phyloP scores from a whole-genome alignment of 345 rosid species.

The Boechera stricta region DNA sequence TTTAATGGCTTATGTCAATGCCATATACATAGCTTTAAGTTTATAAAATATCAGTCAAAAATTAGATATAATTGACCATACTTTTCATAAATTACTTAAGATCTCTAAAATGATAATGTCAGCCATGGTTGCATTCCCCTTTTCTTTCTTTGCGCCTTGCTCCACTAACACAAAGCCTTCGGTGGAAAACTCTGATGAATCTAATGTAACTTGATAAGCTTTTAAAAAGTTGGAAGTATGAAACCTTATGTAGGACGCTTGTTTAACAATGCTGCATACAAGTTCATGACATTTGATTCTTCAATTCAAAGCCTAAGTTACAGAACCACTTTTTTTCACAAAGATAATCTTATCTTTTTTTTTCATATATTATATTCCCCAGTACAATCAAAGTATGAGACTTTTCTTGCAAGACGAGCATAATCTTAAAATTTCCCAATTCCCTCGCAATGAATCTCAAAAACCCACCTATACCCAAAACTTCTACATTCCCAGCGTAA shows the following conservation, averaged over 20 bases:
- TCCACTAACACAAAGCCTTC: conserved; percentile 13
- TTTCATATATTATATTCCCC: conserved; percentile 21
- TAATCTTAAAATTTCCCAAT: conserved; percentile 1
- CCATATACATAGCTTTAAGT: not conserved
- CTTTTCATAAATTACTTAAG: not conserved
- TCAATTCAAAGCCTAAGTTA: not conserved
- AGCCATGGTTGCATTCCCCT: not conserved
- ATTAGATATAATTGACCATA: not conserved
- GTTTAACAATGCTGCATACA: conserved; percentile 9
- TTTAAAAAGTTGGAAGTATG: not conserved
- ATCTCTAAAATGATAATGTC: not conserved
- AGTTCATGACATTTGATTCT: not conserved
- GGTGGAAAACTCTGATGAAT: not conserved
- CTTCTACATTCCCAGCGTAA: conserved; percentile 10
- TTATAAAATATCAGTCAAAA: not conserved
- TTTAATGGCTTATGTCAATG: not conserved
- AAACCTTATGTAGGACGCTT: not conserved
- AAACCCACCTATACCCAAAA: conserved; percentile 44
- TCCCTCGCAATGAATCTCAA: conserved; percentile 36
- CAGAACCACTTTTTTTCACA: not conserved
- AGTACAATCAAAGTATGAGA: conserved; percentile 38
- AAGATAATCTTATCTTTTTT: conserved; percentile 7
- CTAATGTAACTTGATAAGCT: too few relatives aligned
- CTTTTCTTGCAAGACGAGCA: conserved; percentile 31
- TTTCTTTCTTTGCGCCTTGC: not conserved